phyloP scores from a whole-genome alignment of 2,329 filamentous ascomycete genomes.

The Saccharata proteae region DNA sequence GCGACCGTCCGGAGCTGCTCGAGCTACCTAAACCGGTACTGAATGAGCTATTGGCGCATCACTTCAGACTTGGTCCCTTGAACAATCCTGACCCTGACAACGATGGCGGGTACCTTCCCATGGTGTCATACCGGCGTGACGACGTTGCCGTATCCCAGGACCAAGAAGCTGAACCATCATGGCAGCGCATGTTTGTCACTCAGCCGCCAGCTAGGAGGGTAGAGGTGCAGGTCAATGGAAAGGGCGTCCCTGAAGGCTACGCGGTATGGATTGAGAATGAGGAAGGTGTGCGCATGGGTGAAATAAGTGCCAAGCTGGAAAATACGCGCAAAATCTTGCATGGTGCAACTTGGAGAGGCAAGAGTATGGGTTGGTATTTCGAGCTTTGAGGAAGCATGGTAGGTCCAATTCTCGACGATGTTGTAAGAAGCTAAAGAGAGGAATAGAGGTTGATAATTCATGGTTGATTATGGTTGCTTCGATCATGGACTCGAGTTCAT shows the following conservation, averaged over 20 bases:
- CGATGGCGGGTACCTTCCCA: conserved; percentile 7
- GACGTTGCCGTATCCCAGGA: too few species aligned
- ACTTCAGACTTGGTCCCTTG: conserved; percentile 4
- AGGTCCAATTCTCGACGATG: too few species aligned
- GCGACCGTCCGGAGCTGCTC: not conserved
- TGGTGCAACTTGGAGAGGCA: conserved; percentile 1
- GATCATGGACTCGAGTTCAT: too few species aligned
- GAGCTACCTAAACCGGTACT: not conserved
- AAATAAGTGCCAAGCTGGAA: conserved; percentile 2
- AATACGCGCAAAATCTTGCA: not conserved
- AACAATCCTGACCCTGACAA: conserved; percentile 4
- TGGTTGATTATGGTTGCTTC: too few species aligned
- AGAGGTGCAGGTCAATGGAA: conserved; percentile 2
- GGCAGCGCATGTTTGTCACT: conserved; percentile 4
- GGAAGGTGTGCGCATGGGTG: conserved; percentile 5
- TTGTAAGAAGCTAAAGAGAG: too few species aligned
- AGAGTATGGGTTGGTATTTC: conserved; percentile 7
- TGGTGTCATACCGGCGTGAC: too few species aligned
- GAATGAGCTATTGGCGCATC: conserved; percentile 1
- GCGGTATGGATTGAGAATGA: conserved; percentile 4
- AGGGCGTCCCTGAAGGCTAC: conserved; percentile 1
- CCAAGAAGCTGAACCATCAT: conserved; percentile 2
- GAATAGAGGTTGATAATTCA: too few species aligned
- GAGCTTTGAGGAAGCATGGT: conserved; percentile 7
- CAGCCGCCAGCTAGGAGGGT: conserved; percentile 7